Evolutionary conservation across 768 basidiomycete genomes (phyloP).

Genomic region (Tylopilus sp.): DNA sequence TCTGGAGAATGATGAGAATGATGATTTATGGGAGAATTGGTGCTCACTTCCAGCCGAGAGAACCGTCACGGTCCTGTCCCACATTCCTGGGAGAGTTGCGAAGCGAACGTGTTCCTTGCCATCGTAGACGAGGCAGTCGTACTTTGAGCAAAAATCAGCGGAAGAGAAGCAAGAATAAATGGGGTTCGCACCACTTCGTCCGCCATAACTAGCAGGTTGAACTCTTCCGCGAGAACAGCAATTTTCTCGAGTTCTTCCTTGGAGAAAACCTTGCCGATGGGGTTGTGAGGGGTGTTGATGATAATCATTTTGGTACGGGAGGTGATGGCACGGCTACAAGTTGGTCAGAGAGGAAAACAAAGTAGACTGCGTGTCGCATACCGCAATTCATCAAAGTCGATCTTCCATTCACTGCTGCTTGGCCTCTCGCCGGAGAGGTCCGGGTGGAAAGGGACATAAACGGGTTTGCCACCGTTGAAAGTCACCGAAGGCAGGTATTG

Average conservation of each 20-base stretch:
- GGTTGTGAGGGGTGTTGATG: constrained; percentile 96
- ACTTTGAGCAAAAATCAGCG: constrained; percentile 43
- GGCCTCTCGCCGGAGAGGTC: constrained; percentile 51
- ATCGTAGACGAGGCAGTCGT: constrained; percentile 91
- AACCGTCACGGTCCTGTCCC: constrained; percentile 96
- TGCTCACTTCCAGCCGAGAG: constrained; percentile 91
- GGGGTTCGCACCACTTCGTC: constrained; percentile 82
- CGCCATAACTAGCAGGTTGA: constrained; percentile 87
- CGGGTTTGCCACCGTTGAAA: constrained; percentile 90
- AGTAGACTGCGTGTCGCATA: constrained; percentile 26
- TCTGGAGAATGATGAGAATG: constrained; percentile 45
- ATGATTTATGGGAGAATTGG: background rate
- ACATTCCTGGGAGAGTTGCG: constrained; percentile 95
- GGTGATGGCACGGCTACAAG: constrained; percentile 71
- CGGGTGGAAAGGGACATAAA: constrained; percentile 94
- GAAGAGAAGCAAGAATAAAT: background rate
- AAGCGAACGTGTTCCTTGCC: constrained; percentile 87
- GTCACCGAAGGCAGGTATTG: constrained; percentile 91
- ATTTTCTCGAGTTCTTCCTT: constrained; percentile 79
- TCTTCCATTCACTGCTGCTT: constrained; percentile 77
- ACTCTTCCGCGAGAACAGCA: constrained; percentile 84
- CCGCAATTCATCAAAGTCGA: constrained; percentile 89
- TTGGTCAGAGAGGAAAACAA: constrained; percentile 1
- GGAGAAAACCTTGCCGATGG: constrained; percentile 96
- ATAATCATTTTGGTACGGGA: constrained; percentile 92